phyloP scores from a whole-genome alignment of 192 early-diverging fungal genomes.

The Linnemannia zychae region DNA sequence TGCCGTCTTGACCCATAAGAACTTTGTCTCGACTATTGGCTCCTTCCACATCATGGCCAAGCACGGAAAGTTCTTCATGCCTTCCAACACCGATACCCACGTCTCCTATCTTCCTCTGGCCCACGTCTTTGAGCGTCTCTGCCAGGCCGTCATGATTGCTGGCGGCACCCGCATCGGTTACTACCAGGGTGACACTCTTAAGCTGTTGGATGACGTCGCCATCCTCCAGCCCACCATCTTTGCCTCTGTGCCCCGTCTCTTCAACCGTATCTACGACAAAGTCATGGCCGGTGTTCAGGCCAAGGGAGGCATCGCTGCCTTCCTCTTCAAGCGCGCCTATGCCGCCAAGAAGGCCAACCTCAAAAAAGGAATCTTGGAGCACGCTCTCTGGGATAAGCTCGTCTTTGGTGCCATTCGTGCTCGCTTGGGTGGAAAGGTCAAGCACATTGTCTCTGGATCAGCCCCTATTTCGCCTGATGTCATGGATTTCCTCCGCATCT shows the following conservation, averaged over 20 bases:
- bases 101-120: conserved; percentile 93
- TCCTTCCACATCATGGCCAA: conserved; percentile 8
- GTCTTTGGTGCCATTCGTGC: conserved; percentile 74
- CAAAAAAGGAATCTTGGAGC: conserved; percentile 61
- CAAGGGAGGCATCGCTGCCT: conserved; percentile 72
- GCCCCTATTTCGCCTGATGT: conserved; percentile 89
- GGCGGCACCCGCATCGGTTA: conserved; percentile 77
- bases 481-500: conserved; percentile 87
- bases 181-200: conserved; percentile 41
- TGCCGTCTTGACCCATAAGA: conserved; percentile 86
- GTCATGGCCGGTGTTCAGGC: conserved; percentile 72
- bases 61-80: conserved; percentile 22
- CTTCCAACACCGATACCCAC: conserved; percentile 59
- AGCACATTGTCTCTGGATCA: conserved; percentile 84
- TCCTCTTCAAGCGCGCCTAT: conserved; percentile 70
- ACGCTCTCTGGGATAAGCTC: conserved; percentile 82
- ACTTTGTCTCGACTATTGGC: conserved; percentile 68
- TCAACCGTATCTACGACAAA: conserved; percentile 92
- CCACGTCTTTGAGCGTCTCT: conserved; percentile 87
- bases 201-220: conserved; percentile 72
- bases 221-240: conserved; percentile 89
- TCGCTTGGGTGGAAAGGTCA: conserved; percentile 83
- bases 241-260: conserved; percentile 87
- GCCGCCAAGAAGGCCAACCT: conserved; percentile 64
- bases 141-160: conserved; percentile 65